Evolutionary conservation across 2,329 filamentous ascomycete genomes (phyloP), one percentile per base, ranked within the genome.

Genomic region (Venturia aucupariae): DNA sequence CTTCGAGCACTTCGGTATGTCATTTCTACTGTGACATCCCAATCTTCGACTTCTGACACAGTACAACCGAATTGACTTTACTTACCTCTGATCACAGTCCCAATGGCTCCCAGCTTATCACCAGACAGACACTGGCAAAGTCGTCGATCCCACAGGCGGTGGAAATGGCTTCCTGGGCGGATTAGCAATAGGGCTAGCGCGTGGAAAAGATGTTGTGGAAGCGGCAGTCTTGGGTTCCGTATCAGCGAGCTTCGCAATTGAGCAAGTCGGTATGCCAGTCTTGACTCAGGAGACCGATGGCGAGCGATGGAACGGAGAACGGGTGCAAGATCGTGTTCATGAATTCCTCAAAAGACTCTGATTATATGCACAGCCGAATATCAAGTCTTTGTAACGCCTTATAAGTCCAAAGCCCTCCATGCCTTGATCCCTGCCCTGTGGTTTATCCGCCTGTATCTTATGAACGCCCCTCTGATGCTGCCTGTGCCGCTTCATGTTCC

Each of bases 121-220:
- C 71, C 75, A 74, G 27, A 69, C 74, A 72, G 68, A 76, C 46
- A 39, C 19, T 38, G 72, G 72, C 0, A 84, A 79, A 65, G 90
- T 97, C 1, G 78, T 94, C n/a, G 94, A 97, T 74, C 92, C 93
- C 0, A 97, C 94, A 0, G 94, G 94, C 11, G 94, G 92, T 24
- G 94, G 94, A 0, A 99, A 99, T 75, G 87, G 89, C 0, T 97
- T 97, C 70, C 79, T 97, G 10, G 85, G 85, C 27, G 84, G 83
- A 1, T 71, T 87, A 65, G 79, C 82, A 7, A 78, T 86, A 27
- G 83, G 81, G 1, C 73, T 86, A 67, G 77, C 82, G 24, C 78
- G 80, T 65, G 76, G 75, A 88, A 68, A 86, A 80, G 70, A 75
- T 67, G 79, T 90, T 48, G 84, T 87, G 66, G 86, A 90, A 70